These are phyloP conservation scores for Trichoderma atroviride DNA, from an alignment of 2,329 filamentous ascomycete species.

Conservation along the genomic window DNA sequence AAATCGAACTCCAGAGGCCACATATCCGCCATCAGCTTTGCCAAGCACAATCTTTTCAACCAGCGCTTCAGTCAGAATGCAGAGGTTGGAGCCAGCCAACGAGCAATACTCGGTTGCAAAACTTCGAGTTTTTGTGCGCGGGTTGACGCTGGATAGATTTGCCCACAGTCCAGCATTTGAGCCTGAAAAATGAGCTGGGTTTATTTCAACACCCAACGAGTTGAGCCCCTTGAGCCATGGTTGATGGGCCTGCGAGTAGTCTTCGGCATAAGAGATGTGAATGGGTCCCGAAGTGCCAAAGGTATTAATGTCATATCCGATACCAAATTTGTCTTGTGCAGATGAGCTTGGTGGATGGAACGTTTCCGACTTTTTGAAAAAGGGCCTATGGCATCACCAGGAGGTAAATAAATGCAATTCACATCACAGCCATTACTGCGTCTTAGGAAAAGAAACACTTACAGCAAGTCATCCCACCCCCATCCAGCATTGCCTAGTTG, in stretches of 20 bases:
- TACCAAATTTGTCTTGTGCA: conserved; percentile 40
- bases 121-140: conserved; percentile 49
- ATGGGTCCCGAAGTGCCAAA: conserved; percentile 52
- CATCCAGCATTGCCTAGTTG: conserved; percentile 61
- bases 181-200: conserved; percentile 52
- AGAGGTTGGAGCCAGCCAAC: conserved; percentile 47
- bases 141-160: conserved; percentile 53
- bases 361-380: conserved; percentile 53
- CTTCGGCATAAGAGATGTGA: conserved; percentile 49
- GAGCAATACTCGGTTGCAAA: conserved; percentile 52
- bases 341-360: conserved; percentile 47
- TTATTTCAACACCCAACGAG: conserved; percentile 45
- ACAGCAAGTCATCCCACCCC: conserved; percentile 52
- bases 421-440: neutral
- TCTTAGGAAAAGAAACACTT: conserved; percentile 29
- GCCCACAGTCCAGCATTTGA: conserved; percentile 54
- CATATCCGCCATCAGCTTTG: conserved; percentile 27
- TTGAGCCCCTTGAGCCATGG: conserved; percentile 54
- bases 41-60: conserved; percentile 37
- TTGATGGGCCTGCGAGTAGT: conserved; percentile 46
- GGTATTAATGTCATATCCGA: conserved; percentile 43
- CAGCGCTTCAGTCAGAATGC: conserved; percentile 38
- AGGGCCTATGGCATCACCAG: conserved; percentile 43
- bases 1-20: conserved; percentile 41
- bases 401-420: neutral